Evolutionary conservation across 352 stramenopile species (phyloP).

Genomic region (Phytopythium chamaehyphon): DNA sequence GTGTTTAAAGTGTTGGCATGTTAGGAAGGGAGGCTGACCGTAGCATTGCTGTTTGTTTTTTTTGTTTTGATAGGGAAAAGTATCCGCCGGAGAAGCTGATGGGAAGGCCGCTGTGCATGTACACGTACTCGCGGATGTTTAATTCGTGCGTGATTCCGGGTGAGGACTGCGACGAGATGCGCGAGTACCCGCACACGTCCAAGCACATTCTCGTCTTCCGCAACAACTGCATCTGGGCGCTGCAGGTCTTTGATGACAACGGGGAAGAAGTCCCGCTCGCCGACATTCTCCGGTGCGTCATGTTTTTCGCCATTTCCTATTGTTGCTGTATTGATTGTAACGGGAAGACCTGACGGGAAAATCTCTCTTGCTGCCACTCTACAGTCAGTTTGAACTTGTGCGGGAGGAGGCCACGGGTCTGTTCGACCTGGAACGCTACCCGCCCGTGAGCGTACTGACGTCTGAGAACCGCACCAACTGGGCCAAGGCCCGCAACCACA

Average conservation of each 20-base stretch:
- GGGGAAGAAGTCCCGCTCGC: slow-evolving; percentile 66
- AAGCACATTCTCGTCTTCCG: slow-evolving; percentile 93
- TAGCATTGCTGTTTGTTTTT: too few relatives aligned
- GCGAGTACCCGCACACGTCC: slow-evolving; percentile 86
- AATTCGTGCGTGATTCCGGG: slow-evolving; percentile 95
- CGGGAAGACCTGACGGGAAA: too few relatives aligned
- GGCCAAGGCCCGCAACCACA: slow-evolving; percentile 87
- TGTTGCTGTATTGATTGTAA: too few relatives aligned
- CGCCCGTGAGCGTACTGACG: slow-evolving; percentile 92
- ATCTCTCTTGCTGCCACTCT: slow-evolving; percentile 3
- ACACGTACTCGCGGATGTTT: slow-evolving; percentile 94
- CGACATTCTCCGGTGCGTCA: slow-evolving; percentile 62
- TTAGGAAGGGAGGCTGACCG: too few relatives aligned
- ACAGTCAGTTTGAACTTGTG: slow-evolving; percentile 81
- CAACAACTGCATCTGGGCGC: slow-evolving; percentile 88
- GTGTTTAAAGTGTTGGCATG: not conserved
- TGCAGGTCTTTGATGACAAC: slow-evolving; percentile 76
- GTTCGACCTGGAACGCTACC: slow-evolving; percentile 83
- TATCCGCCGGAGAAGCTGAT: slow-evolving; percentile 93
- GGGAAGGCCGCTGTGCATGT: slow-evolving; percentile 91
- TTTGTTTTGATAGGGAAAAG: slow-evolving; percentile 72
- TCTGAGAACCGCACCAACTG: slow-evolving; percentile 94
- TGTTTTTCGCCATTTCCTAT: not conserved
- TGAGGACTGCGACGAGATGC: slow-evolving; percentile 83
- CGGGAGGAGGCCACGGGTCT: slow-evolving; percentile 80